Evolutionary conservation across 2,329 filamentous ascomycete species (phyloP).

Genomic region (Xylariaceae sp.): DNA sequence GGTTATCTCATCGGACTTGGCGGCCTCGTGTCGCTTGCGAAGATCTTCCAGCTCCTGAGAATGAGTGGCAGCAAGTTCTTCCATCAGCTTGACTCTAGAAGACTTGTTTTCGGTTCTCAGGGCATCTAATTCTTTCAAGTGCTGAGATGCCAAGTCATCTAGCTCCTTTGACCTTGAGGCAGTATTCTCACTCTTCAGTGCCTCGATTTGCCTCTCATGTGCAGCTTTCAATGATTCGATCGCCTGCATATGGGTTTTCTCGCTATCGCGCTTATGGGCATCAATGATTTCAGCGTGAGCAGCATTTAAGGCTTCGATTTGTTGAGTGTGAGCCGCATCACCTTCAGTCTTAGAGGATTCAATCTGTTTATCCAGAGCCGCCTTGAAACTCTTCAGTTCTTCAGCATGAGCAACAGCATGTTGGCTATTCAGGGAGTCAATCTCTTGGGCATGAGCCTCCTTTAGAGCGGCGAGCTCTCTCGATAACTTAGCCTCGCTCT

Average conservation of each 20-base stretch:
- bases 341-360: slow-evolving; percentile 38
- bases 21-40: slow-evolving; percentile 14
- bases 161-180: slow-evolving; percentile 29
- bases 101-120: slow-evolving; percentile 28
- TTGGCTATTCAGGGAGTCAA: slow-evolving; percentile 33
- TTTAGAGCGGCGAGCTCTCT: slow-evolving; percentile 35
- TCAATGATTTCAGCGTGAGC: slow-evolving; percentile 38
- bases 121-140: slow-evolving; percentile 29
- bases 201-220: slow-evolving; percentile 33
- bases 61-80: slow-evolving; percentile 22
- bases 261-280: slow-evolving; percentile 37
- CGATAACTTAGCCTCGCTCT: slow-evolving; percentile 29
- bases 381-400: slow-evolving; percentile 37
- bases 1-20: slow-evolving; percentile 10
- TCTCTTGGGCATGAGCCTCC: slow-evolving; percentile 33
- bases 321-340: slow-evolving; percentile 32
- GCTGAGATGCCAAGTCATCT: slow-evolving; percentile 26
- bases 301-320: slow-evolving; percentile 36
- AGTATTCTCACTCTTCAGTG: slow-evolving; percentile 32
- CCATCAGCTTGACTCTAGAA: slow-evolving; percentile 22
- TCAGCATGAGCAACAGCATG: slow-evolving; percentile 35
- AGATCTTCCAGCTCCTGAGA: slow-evolving; percentile 24
- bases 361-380: slow-evolving; percentile 36
- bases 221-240: slow-evolving; percentile 34
- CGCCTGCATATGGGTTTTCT: slow-evolving; percentile 29